phyloP scores from a whole-genome alignment of 2,329 filamentous ascomycete species.

The Aspergillus sp. region DNA sequence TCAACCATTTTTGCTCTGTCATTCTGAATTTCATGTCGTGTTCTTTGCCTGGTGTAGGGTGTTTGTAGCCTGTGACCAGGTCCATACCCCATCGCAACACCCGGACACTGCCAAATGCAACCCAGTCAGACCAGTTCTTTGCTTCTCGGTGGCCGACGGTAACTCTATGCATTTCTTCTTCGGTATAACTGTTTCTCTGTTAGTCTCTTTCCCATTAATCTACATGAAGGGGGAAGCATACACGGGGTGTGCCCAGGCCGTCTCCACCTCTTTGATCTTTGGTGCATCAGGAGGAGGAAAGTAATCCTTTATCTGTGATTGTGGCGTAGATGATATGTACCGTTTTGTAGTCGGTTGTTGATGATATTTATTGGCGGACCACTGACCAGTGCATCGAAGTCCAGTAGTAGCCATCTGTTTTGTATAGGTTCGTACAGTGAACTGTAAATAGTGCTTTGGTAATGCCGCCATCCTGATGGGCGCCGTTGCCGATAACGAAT shows the following conservation, averaged over 20 bases:
- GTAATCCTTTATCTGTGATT: constrained; percentile 48
- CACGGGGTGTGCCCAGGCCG: constrained; percentile 69
- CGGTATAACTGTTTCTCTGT: constrained; percentile 57
- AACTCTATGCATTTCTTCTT: constrained; percentile 74
- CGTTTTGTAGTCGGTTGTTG: constrained; percentile 22
- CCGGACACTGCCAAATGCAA: constrained; percentile 75
- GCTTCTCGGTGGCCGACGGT: constrained; percentile 74
- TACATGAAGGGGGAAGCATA: constrained; percentile 22
- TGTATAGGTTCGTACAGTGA: constrained; percentile 26
- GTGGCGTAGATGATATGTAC: constrained; percentile 40
- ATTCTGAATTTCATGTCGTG: constrained; percentile 60
- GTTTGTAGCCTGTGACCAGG: constrained; percentile 74
- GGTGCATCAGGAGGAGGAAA: constrained; percentile 60
- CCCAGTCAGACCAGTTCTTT: constrained; percentile 70
- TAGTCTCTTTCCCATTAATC: background rate
- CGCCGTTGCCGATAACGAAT: constrained; percentile 25
- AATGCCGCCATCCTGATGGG: constrained; percentile 29
- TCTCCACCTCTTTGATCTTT: constrained; percentile 61
- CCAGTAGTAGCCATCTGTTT: constrained; percentile 23
- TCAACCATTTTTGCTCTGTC: constrained; percentile 85
- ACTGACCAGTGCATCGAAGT: constrained; percentile 21
- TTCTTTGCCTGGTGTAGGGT: constrained; percentile 56
- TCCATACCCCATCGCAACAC: constrained; percentile 79
- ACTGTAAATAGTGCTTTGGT: constrained; percentile 25
- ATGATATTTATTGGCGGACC: constrained; percentile 16